phyloP scores from a whole-genome alignment of 176 grass and related monocot species.

The Triticum urartu region DNA sequence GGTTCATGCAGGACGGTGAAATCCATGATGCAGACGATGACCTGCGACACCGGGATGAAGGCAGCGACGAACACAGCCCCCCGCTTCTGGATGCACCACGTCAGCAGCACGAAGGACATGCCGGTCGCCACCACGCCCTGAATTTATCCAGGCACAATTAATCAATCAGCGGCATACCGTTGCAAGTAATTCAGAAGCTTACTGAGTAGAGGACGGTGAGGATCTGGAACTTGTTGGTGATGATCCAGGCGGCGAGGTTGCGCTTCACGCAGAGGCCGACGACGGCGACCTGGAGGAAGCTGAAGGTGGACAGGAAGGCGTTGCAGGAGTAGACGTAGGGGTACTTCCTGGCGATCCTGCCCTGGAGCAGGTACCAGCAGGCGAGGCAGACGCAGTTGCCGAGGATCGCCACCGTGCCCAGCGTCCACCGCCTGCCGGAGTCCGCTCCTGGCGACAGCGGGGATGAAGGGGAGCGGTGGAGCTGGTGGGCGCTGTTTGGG shows the following conservation, averaged over 20 bases:
- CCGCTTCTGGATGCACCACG: constrained; percentile 85
- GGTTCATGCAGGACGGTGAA: constrained; percentile 67
- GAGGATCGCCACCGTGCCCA: constrained; percentile 64
- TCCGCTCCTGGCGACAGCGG: too few relatives aligned
- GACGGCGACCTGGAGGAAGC: constrained; percentile 67
- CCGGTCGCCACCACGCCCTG: constrained; percentile 79
- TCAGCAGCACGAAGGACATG: constrained; percentile 59
- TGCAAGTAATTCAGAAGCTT: neutral
- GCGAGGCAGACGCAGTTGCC: constrained; percentile 61
- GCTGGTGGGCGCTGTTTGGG: neutral
- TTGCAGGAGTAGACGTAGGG: constrained; percentile 77
- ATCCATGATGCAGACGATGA: constrained; percentile 72
- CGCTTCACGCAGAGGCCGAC: constrained; percentile 51
- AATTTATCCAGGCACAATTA: neutral
- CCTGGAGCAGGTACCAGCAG: constrained; percentile 74
- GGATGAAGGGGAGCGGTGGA: neutral
- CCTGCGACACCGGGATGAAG: constrained; percentile 82
- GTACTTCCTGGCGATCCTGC: constrained; percentile 65
- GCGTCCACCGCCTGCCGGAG: constrained; percentile 48
- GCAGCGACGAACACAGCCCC: constrained; percentile 76
- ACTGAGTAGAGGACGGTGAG: constrained; percentile 57
- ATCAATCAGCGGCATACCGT: too few relatives aligned
- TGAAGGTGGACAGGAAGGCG: constrained; percentile 58
- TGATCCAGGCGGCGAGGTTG: constrained; percentile 47
- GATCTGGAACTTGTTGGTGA: constrained; percentile 66